Conservation (phyloP, 192 early-diverging fungal genomes). For the Coemansia sp. region DNA sequence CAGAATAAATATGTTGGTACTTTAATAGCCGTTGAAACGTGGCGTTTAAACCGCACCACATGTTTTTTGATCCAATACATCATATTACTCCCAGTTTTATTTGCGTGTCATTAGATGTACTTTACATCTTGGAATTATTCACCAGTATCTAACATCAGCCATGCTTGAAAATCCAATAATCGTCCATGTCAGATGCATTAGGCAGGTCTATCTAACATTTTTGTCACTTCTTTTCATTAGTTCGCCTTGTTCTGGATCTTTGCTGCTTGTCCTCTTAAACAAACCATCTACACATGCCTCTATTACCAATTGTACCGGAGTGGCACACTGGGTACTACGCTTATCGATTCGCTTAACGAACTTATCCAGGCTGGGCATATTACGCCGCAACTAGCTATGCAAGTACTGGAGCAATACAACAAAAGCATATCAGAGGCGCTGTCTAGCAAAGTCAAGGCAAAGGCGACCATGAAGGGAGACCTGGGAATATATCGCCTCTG, state of each 20-base stretch:
- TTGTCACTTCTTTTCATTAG: no score
- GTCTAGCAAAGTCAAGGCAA: slow-evolving; percentile 71
- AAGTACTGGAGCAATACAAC: slow-evolving; percentile 75
- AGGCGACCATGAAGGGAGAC: slow-evolving; percentile 75
- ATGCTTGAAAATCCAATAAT: neutral
- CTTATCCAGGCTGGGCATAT: slow-evolving; percentile 86
- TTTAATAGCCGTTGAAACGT: no score
- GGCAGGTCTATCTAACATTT: neutral
- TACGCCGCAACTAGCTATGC: slow-evolving; percentile 91
- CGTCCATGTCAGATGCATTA: neutral
- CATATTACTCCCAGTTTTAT: no score
- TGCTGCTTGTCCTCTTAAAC: neutral
- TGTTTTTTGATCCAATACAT: no score
- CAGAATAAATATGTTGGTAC: no score
- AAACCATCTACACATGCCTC: slow-evolving; percentile 35
- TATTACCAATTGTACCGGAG: slow-evolving; percentile 73
- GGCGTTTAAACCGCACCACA: no score
- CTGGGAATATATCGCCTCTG: slow-evolving; percentile 89
- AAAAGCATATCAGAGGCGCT: slow-evolving; percentile 87
- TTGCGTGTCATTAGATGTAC: no score
- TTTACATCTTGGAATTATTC: no score
- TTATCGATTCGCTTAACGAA: slow-evolving; percentile 98
- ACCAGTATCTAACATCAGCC: no score
- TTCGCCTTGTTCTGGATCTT: neutral
- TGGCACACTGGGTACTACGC: slow-evolving; percentile 81